Evolutionary conservation across 192 early-diverging fungal species (phyloP), one percentile per base, ranked within the genome.

Genomic region (Coemansia sp.): DNA sequence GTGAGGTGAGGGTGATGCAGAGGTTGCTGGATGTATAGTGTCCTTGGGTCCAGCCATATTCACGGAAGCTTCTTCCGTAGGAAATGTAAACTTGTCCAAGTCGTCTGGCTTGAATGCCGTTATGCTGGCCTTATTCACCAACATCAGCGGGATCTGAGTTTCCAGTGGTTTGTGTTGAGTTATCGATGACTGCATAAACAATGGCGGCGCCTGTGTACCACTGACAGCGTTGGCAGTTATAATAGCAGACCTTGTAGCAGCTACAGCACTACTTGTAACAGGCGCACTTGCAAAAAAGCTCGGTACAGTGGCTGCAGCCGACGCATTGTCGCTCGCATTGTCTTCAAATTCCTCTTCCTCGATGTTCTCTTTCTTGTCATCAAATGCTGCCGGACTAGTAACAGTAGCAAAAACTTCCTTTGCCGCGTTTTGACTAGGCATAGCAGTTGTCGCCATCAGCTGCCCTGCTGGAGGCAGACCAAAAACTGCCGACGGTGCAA

Each of bases 21-120:
- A 10, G 5, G 59, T 22, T 0, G 59, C 59, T 31, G 22, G 22
- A 54, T 27, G 53, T 11, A 10, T 27, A 17, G 53, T 21, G 24
- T 23, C 64, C 0, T 33, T 30, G 11, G 65, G 66, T 0, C 71
- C 64, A 8, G 67, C 68, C 42, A 74, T 61, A 51, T 80, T 80
- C 27, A 80, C 77, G 0, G 68, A 64, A 1, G 66, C 64, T 10
- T 71, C 63, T 30, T 68, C 63, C 5, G 77, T 68, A 1, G 78
- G 78, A 60, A 80, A 80, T 11, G 72, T 75, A 19, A 80, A 80
- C 64, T 80, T 75, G 72, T 80, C 78, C 21, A 80, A 39, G 31
- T 80, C 78, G 0, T 70, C 68, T 25, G 78, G 78, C 60, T 75
- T 80, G 70, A 80, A 80, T 8, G 66, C 64, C 4, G 78, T 64